Conservation (phyloP, 2,329 filamentous ascomycete species). For the Hypoxylon sp. region DNA sequence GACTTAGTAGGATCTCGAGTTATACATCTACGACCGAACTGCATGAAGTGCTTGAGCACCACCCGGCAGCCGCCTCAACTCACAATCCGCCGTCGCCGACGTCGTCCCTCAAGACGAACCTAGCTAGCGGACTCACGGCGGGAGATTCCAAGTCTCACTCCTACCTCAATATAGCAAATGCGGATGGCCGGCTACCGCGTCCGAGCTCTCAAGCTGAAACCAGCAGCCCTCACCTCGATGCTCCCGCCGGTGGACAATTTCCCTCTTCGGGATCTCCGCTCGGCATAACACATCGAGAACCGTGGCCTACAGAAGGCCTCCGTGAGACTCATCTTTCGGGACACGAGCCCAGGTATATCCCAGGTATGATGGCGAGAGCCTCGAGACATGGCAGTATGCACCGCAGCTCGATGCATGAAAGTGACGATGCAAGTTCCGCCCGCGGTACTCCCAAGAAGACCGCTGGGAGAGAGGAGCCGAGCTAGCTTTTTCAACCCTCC, state of each 20-base stretch:
- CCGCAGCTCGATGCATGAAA: slow-evolving; percentile 58
- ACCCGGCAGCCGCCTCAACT: slow-evolving; percentile 29
- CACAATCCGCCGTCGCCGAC: slow-evolving; percentile 51
- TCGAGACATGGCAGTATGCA: slow-evolving; percentile 62
- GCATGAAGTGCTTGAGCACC: slow-evolving; percentile 47
- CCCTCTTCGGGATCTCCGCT: slow-evolving; percentile 42
- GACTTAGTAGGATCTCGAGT: slow-evolving; percentile 48
- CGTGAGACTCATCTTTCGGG: slow-evolving; percentile 66
- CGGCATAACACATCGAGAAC: slow-evolving; percentile 52
- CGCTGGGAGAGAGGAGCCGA: slow-evolving; percentile 44
- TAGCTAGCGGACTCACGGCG: slow-evolving; percentile 46
- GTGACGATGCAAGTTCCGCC: slow-evolving; percentile 52
- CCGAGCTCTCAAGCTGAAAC: slow-evolving; percentile 41
- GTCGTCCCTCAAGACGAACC: slow-evolving; percentile 54
- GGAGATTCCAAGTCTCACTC: slow-evolving; percentile 44
- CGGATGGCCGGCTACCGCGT: slow-evolving; percentile 28
- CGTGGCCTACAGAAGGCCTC: slow-evolving; percentile 58
- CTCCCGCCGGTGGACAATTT: slow-evolving; percentile 29
- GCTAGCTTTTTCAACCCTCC: neutral
- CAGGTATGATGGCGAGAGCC: slow-evolving; percentile 74
- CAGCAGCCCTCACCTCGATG: slow-evolving; percentile 35
- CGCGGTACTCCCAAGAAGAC: slow-evolving; percentile 42
- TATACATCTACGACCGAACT: slow-evolving; percentile 50
- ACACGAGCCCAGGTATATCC: slow-evolving; percentile 78
- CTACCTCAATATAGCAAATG: slow-evolving; percentile 38